Conservation (phyloP, 2,329 filamentous ascomycete species). For the Monosporascus sp. region DNA sequence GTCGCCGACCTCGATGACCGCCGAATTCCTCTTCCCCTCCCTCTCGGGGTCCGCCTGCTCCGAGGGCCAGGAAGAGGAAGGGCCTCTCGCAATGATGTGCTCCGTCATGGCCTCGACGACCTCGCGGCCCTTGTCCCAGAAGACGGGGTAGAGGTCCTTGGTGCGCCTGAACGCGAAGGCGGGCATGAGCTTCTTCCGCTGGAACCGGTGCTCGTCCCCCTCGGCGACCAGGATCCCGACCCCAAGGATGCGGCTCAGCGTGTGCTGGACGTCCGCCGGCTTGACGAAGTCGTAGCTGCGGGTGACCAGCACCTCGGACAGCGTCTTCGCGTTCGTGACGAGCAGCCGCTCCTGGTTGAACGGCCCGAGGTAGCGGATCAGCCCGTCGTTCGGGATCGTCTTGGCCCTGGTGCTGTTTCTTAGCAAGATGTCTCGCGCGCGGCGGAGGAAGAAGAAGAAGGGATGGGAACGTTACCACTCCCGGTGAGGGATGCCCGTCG, state of each 20-base stretch:
- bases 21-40: slow-evolving; percentile 24
- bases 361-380: slow-evolving; percentile 58
- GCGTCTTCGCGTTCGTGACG: slow-evolving; percentile 54
- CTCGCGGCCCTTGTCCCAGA: slow-evolving; percentile 64
- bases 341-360: slow-evolving; percentile 27
- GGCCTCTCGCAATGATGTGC: slow-evolving; percentile 34
- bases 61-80: not conserved
- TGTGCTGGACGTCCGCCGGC: slow-evolving; percentile 46
- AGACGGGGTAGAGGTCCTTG: slow-evolving; percentile 13
- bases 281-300: slow-evolving; percentile 68
- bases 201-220: slow-evolving; percentile 39
- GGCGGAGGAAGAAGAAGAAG: not conserved
- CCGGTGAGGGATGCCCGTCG: slow-evolving; percentile 39
- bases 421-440: slow-evolving; percentile 4
- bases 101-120: slow-evolving; percentile 57
- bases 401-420: slow-evolving; percentile 41
- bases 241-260: slow-evolving; percentile 60
- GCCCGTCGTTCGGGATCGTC: slow-evolving; percentile 58
- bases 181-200: slow-evolving; percentile 15
- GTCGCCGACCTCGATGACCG: slow-evolving; percentile 48
- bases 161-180: slow-evolving; percentile 15
- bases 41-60: slow-evolving; percentile 22
- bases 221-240: slow-evolving; percentile 73
- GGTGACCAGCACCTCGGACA: slow-evolving; percentile 65
- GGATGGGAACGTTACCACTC: slow-evolving; percentile 36